A percentile compares a stretch with the other conserved stretches of the same genome.
Conservation (phyloP, 345 rosid species). For the Hibiscus mutabilis region DNA sequence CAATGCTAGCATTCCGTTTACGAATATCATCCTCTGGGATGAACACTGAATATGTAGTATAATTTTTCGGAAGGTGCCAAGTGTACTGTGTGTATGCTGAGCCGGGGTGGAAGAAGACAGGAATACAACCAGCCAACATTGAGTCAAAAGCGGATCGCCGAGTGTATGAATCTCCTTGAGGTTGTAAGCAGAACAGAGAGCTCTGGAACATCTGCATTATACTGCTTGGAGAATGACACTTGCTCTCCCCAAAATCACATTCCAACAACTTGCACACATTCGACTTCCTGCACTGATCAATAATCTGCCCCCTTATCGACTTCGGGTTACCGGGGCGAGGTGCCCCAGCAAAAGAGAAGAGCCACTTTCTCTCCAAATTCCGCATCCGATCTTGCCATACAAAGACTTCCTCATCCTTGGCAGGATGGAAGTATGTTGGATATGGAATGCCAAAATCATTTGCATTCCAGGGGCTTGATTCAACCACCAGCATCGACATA, state of each 20-base stretch:
- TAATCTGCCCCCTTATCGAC: constrained; percentile 82
- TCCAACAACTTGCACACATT: constrained; percentile 58
- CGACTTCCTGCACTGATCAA: constrained; percentile 58
- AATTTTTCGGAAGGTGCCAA: constrained; percentile 88
- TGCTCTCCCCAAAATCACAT: constrained; percentile 88
- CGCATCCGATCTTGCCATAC: constrained; percentile 83
- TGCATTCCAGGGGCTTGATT: constrained; percentile 91
- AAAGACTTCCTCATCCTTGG: constrained; percentile 69
- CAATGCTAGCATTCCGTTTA: constrained; percentile 64
- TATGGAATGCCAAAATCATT: constrained; percentile 86
- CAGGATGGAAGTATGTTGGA: constrained; percentile 88
- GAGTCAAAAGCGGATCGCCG: constrained; percentile 85
- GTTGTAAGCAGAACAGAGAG: constrained; percentile 79
- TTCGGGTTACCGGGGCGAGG: constrained; percentile 69
- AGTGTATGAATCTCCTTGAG: constrained; percentile 91
- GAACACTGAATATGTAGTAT: constrained; percentile 74
- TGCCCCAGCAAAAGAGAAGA: constrained; percentile 92
- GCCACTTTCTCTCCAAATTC: constrained; percentile 75
- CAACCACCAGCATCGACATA: constrained; percentile 93
- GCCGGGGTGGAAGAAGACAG: constrained; percentile 90
- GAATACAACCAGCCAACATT: constrained; percentile 82
- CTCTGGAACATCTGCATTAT: constrained; percentile 85
- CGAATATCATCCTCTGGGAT: constrained; percentile 76
- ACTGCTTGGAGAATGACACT: constrained; percentile 89
- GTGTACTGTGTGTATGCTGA: constrained; percentile 86